These are phyloP conservation scores for Magnusiomyces clavatus DNA, from an alignment of 1,139 yeast genomes.

Conservation along the genomic window DNA sequence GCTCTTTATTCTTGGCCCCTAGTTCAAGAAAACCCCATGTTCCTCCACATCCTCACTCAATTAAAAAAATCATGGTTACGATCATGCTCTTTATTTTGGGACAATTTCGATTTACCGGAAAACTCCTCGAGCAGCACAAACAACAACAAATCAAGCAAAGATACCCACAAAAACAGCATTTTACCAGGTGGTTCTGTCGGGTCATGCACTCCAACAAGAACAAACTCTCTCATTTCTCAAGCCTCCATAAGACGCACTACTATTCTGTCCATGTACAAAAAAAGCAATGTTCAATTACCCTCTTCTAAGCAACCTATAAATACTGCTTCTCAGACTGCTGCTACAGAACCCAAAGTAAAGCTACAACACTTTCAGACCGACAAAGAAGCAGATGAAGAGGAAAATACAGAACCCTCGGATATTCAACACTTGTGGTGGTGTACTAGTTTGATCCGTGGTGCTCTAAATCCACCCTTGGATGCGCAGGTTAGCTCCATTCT, in stretches of 20 bases:
- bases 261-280: constrained; percentile 26
- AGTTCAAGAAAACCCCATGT: constrained; percentile 22
- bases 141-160: background rate
- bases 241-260: constrained; percentile 24
- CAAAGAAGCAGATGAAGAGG: background rate
- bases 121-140: background rate
- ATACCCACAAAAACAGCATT: too few species aligned
- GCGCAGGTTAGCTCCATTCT: background rate
- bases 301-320: background rate
- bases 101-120: constrained; percentile 2
- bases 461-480: too few species aligned
- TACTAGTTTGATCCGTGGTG: background rate
- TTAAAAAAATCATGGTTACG: constrained; percentile 33
- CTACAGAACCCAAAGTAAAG: background rate
- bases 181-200: constrained; percentile 23
- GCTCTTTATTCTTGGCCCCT: constrained; percentile 25
- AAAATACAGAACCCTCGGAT: constrained; percentile 1
- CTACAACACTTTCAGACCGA: background rate
- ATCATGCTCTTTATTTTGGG: constrained; percentile 31
- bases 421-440: background rate
- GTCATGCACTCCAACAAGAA: constrained; percentile 4
- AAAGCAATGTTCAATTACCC: too few species aligned
- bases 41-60: constrained; percentile 29
- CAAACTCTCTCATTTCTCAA: constrained; percentile 6
- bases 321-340: background rate